Conservation (phyloP, 257 asterid species). For the Penstemon barbatus region DNA sequence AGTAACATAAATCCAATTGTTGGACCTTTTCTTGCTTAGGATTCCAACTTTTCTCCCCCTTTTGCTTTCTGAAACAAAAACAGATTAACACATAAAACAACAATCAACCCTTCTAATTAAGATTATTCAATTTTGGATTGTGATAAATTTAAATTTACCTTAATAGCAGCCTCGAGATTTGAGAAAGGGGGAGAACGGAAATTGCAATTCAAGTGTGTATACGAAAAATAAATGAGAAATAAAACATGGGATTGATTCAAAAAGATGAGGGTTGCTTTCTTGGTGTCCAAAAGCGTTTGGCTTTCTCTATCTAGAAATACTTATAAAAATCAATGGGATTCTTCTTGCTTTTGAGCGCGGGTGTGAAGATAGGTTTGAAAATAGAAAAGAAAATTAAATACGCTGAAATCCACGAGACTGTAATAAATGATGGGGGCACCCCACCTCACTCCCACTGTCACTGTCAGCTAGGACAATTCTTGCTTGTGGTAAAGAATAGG, state of each 20-base stretch:
- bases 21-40: conserved; percentile 55
- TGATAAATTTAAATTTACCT: conserved; percentile 17
- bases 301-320: not conserved
- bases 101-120: conserved; percentile 29
- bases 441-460: conserved; percentile 45
- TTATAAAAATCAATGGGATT: conserved; percentile 59
- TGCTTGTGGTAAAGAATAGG: too few relatives aligned
- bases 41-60: conserved; percentile 47
- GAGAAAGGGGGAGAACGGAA: conserved; percentile 31
- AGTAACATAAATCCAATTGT: conserved; percentile 32
- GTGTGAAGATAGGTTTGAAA: conserved; percentile 63
- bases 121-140: conserved; percentile 11
- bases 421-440: conserved; percentile 51
- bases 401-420: conserved; percentile 92
- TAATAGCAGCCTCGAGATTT: conserved; percentile 66
- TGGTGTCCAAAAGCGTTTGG: conserved; percentile 37
- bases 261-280: conserved; percentile 47
- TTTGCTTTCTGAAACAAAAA: conserved; percentile 35
- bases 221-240: not conserved
- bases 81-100: conserved; percentile 23
- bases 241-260: conserved; percentile 40
- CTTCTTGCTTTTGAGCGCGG: conserved; percentile 75
- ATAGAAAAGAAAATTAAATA: conserved; percentile 26
- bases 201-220: not conserved
- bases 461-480: conserved; percentile 4